Evolutionary conservation across 1,284 basidiomycete genomes (phyloP).

Genomic region (Sporisorium reilianum): DNA sequence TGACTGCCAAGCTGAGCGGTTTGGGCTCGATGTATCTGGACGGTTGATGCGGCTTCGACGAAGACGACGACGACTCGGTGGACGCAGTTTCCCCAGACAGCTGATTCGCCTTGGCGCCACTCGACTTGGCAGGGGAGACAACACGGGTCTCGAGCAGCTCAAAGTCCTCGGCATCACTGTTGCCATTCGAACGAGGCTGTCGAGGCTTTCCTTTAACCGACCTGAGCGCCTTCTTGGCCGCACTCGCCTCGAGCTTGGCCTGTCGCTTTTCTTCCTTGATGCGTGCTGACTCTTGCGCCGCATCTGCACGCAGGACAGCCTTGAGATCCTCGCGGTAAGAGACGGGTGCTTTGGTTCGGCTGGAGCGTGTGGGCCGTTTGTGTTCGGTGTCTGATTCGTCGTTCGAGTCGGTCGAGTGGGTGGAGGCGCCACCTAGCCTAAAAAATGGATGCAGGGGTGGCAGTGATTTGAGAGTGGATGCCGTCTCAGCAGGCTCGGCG

Average conservation of each 20-base stretch:
- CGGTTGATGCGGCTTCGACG: not conserved
- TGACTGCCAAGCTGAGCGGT: slow-evolving; percentile 38
- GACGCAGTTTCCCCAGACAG: not conserved
- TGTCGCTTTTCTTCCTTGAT: slow-evolving; percentile 24
- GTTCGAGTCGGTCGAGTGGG: slow-evolving; percentile 4
- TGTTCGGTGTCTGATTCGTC: slow-evolving; percentile 8
- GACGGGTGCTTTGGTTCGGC: slow-evolving; percentile 25
- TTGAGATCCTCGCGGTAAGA: slow-evolving; percentile 51
- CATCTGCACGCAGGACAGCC: slow-evolving; percentile 45
- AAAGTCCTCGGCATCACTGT: slow-evolving; percentile 14
- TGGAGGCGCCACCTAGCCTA: slow-evolving; percentile 1
- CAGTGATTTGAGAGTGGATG: not conserved
- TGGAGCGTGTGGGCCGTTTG: slow-evolving; percentile 25
- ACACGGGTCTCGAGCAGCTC: slow-evolving; percentile 26
- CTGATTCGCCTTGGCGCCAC: not conserved
- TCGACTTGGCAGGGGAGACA: not conserved
- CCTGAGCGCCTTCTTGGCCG: slow-evolving; percentile 15
- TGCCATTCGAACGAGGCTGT: not conserved
- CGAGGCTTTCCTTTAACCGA: not conserved
- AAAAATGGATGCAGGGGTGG: slow-evolving; percentile 36
- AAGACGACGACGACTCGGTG: not conserved
- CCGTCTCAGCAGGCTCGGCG: not conserved
- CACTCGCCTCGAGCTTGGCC: slow-evolving; percentile 5
- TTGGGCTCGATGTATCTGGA: slow-evolving; percentile 17
- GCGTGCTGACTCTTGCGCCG: slow-evolving; percentile 26